Evolutionary conservation across 805 yeast genomes (phyloP), one percentile per base, ranked within the genome.

Genomic region (Ogataea paraovalis): DNA sequence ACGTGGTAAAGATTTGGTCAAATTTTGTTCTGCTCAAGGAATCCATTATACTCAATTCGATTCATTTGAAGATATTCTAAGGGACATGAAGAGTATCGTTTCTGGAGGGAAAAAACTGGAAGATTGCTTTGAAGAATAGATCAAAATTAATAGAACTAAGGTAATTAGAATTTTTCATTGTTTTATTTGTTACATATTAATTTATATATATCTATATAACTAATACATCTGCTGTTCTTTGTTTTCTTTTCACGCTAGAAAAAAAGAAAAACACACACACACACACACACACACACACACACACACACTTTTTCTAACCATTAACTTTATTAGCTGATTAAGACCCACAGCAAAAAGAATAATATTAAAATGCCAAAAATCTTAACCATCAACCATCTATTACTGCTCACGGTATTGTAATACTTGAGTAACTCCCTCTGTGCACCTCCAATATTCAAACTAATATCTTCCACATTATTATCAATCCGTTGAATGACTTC

Each of bases 401-500:
- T 94, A 59, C 85, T 87, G 44, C 94, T 82, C 21, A 94, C 87
- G 46, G 83, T 80, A 49, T 92, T 87, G 62, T 85, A 94, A 67
- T 91, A 94, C 66, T 90, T 92, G 56, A 92, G 71, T 54, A 94
- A 75, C 65, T 94, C 98, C 51, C 97, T 72, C 65, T 94, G 98
- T 0, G 99, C 99, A 1, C 98, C 98, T 23, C 78, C 71, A 14
- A 94, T 91, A 64, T 91, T 94, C 62, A 92, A 65, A 58, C 88
- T 82, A 45, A 92, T 89, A 60, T 94, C 98, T 57, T 91, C 97
- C 6, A 96, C 96, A 62, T 94, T 91, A 47, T 83, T 87, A 68
- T 94, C 99, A 53, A 94, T 94, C 61, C 98, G 75, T 66, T 92
- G 98, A 48, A 94, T 92, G 14, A 86, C 87, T 59, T 94, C 99